Conservation (phyloP, 192 early-diverging fungal species). For the Anaeromyces robustus region DNA sequence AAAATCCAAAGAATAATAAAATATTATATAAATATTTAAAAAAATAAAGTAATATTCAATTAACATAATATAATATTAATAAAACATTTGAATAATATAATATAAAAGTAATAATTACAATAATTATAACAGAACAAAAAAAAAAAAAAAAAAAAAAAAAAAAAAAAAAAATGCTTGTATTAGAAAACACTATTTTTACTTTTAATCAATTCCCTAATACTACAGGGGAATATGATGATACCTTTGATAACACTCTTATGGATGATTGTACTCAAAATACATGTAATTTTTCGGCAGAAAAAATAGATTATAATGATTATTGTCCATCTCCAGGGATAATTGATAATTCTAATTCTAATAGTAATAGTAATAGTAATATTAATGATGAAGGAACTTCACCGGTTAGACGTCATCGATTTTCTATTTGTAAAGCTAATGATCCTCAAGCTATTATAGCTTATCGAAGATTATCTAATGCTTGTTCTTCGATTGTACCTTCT, state of each 20-base stretch:
- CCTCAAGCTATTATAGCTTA: not conserved
- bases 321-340: not conserved
- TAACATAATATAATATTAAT: too few relatives aligned
- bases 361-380: too few relatives aligned
- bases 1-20: too few relatives aligned
- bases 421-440: not conserved
- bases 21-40: too few relatives aligned
- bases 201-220: not conserved
- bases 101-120: too few relatives aligned
- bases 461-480: not conserved
- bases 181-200: not conserved
- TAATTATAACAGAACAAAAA: too few relatives aligned
- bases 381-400: not conserved
- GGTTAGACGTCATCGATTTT: not conserved
- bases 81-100: too few relatives aligned
- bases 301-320: not conserved
- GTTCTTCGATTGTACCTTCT: not conserved
- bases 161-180: not conserved
- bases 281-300: not conserved
- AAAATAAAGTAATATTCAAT: too few relatives aligned
- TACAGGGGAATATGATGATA: not conserved
- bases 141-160: too few relatives aligned
- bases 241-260: not conserved
- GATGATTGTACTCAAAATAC: not conserved
- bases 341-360: not conserved